These are phyloP conservation scores for Trichosphaerium sp. DNA, from an alignment of 78 protist species.

Conservation along the genomic window DNA sequence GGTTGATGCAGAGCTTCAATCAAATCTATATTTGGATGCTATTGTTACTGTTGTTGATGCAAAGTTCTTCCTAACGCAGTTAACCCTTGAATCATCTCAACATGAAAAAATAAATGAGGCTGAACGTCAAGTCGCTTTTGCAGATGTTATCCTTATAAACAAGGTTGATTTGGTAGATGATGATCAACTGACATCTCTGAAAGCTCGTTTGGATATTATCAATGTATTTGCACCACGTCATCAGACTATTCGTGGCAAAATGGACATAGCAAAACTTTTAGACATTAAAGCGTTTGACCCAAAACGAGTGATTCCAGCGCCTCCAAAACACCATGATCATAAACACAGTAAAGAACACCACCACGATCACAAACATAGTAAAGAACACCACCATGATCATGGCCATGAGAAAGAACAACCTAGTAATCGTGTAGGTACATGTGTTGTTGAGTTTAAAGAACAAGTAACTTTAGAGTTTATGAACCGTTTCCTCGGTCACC, in stretches of 20 bases:
- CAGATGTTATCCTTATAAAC: slow-evolving; percentile 47
- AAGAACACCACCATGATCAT: not conserved
- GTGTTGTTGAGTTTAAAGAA: not conserved
- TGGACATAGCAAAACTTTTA: slow-evolving; percentile 15
- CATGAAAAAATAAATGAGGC: slow-evolving; percentile 30
- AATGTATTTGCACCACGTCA: slow-evolving; percentile 24
- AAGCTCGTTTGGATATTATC: slow-evolving; percentile 2
- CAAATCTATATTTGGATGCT: slow-evolving; percentile 34
- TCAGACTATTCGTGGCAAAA: slow-evolving; percentile 1
- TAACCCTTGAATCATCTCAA: too few relatives aligned
- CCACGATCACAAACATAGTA: not conserved
- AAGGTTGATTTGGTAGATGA: slow-evolving; percentile 43
- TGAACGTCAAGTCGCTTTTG: slow-evolving; percentile 54
- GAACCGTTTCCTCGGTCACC: slow-evolving; percentile 19
- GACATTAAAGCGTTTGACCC: slow-evolving; percentile 13
- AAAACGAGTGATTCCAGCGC: slow-evolving; percentile 10
- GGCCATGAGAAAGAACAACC: slow-evolving; percentile 1
- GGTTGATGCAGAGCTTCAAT: slow-evolving; percentile 44
- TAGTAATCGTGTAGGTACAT: not conserved
- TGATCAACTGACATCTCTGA: not conserved
- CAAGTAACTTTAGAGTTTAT: not conserved
- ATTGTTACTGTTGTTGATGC: slow-evolving; percentile 58
- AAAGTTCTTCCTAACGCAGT: slow-evolving; percentile 26
- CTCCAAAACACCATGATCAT: not conserved
- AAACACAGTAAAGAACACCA: not conserved